These are phyloP conservation scores for Candida pseudoglaebosa DNA, from an alignment of 805 yeast genomes.

Conservation along the genomic window DNA sequence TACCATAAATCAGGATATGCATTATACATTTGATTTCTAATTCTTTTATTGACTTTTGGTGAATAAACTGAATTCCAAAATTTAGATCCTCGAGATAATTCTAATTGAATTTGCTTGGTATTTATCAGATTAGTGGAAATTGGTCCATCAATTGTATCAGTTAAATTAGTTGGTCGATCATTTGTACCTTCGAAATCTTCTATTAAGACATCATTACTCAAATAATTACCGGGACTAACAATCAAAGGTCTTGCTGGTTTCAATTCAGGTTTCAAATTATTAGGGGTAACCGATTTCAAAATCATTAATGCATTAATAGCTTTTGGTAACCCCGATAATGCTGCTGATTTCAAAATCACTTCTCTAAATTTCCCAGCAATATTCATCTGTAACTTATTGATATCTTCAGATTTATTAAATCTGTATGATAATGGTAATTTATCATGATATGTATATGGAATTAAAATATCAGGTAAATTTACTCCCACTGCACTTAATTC, in stretches of 20 bases:
- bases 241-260: constrained; percentile 26
- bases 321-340: constrained; percentile 80
- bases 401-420: constrained; percentile 29
- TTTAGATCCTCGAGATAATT: constrained; percentile 48
- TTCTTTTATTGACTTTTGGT: constrained; percentile 66
- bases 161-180: constrained; percentile 17
- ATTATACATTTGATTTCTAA: constrained; percentile 58
- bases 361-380: constrained; percentile 64
- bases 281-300: constrained; percentile 65
- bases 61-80: constrained; percentile 72
- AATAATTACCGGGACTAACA: constrained; percentile 31
- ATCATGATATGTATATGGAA: constrained; percentile 36
- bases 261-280: constrained; percentile 20
- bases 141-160: constrained; percentile 42
- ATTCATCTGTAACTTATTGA: constrained; percentile 28
- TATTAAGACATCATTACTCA: constrained; percentile 33
- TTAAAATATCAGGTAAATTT: constrained; percentile 37
- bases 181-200: constrained; percentile 38
- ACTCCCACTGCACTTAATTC: constrained; percentile 41
- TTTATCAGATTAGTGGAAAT: constrained; percentile 29
- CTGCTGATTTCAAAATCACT: constrained; percentile 71
- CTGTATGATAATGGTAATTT: constrained; percentile 36
- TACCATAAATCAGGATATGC: constrained; percentile 87
- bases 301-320: constrained; percentile 74
- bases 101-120: constrained; percentile 20